Percentiles rank a stretch among this genome's conserved stretches.
These are phyloP conservation scores for Pseudognaphalium luteoalbum DNA, from an alignment of 129 eudicot genomes.

Conservation along the genomic window DNA sequence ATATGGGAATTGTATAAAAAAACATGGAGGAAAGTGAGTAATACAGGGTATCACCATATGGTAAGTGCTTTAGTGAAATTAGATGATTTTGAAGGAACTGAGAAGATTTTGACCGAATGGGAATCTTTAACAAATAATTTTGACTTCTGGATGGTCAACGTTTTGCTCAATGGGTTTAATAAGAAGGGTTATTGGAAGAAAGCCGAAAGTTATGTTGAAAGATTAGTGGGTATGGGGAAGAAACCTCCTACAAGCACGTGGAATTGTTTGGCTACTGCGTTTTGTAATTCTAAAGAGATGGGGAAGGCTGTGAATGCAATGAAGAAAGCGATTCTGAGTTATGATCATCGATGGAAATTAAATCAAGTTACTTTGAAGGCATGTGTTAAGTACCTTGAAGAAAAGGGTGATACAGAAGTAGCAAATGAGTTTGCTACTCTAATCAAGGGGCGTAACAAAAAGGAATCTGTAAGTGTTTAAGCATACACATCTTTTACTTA, in stretches of 20 bases:
- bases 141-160: conserved; percentile 36
- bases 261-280: conserved; percentile 33
- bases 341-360: conserved; percentile 7
- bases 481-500: neutral
- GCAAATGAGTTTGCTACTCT: conserved; percentile 24
- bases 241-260: conserved; percentile 41
- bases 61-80: conserved; percentile 35
- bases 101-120: conserved; percentile 45
- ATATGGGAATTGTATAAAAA: conserved; percentile 43
- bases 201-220: conserved; percentile 36
- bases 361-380: conserved; percentile 25
- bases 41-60: conserved; percentile 29
- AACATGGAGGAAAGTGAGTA: conserved; percentile 11
- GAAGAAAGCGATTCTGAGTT: conserved; percentile 28
- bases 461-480: neutral
- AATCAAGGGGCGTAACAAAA: neutral
- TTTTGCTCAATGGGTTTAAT: conserved; percentile 38
- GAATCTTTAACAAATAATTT: conserved; percentile 6
- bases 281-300: conserved; percentile 28
- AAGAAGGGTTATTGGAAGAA: conserved; percentile 40
- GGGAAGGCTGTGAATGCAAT: conserved; percentile 40
- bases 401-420: conserved; percentile 28
- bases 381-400: conserved; percentile 36
- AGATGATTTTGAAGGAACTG: conserved; percentile 48
- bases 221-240: conserved; percentile 32